Base-by-base conservation (phyloP, 176 grass and related monocot species). In the Avena insularis region DNA sequence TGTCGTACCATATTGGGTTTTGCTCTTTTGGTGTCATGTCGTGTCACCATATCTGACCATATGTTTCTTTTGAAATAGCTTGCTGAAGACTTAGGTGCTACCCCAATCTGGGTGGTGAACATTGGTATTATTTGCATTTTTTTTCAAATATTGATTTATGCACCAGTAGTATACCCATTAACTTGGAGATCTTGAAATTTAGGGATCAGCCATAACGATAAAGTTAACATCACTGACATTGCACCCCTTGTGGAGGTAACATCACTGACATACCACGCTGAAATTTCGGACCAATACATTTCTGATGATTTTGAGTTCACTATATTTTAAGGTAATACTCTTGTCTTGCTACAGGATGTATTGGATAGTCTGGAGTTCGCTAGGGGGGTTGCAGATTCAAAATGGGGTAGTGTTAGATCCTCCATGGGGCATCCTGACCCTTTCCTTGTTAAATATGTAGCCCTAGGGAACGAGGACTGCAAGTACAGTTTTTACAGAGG, bases 381-480 rank as follows among this genome's bases (percentile, higher is more conserved):
- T 64, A 94, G 79, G 82, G 96, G 96, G 27, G 88, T 79, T 53
- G 82, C 86, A 53, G 77, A 91, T 29, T 94, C 96, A 80, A 95
- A 79, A 82, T 98, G 93, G 96, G 96, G 93, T 16, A 89, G 83
- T 64, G 86, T 95, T 89, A 90, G 96, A 56, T 90, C 92, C 63
- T 31, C 83, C 61, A 92, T 98, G 96, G 93, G 96, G 48, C 96
- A 98, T 72, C 82, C 90, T 43, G 93, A 95, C 25, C 91, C 92
- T 66, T 98, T 98, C 79, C 90, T 79, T 12, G 86, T 98, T 59
- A 93, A 94, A 53, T 95, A 95, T 60, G 91, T 98, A 56, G 96
- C 96, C 35, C 84, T 98, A 47, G 96, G 93, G 33, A 98, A 98
- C 68, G 96, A 98, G 86, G 88, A 95, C 23, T 95, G 96, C 3